Evolutionary conservation across 1,284 basidiomycete genomes (phyloP).

Genomic region (Sporisorium exsertum): DNA sequence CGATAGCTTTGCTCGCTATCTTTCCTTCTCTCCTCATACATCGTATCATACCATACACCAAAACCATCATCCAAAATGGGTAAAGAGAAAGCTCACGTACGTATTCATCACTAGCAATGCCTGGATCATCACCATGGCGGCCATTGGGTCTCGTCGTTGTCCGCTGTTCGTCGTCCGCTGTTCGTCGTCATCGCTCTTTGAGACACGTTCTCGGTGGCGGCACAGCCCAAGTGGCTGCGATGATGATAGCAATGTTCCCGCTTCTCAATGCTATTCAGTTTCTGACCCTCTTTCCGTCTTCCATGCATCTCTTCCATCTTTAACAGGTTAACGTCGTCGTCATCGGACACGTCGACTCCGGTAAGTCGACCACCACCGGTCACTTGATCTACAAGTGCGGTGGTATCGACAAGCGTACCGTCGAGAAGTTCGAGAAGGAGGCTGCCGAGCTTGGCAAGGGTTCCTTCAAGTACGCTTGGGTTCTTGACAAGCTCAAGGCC

Average conservation of each 20-base stretch:
- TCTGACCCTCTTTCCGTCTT: conserved; percentile 14
- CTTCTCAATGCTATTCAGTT: too few relatives aligned
- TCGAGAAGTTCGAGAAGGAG: conserved; percentile 99
- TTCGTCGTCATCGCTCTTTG: conserved; percentile 7
- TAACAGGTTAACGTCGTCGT: conserved; percentile 69
- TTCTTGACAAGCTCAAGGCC: conserved; percentile 99
- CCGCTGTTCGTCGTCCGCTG: conserved; percentile 1
- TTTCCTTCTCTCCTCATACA: conserved; percentile 48
- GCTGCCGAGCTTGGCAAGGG: conserved; percentile 99
- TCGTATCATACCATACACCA: conserved; percentile 46
- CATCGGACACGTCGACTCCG: conserved; percentile 70
- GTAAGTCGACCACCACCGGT: conserved; percentile 99
- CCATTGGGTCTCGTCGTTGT: not conserved
- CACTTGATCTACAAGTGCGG: conserved; percentile 99
- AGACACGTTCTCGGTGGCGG: not conserved
- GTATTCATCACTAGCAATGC: conserved; percentile 18
- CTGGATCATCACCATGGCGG: not conserved
- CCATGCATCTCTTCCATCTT: not conserved
- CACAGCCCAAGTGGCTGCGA: not conserved
- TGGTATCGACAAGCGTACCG: conserved; percentile 99
- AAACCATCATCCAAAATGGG: conserved; percentile 60
- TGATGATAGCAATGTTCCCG: too few relatives aligned
- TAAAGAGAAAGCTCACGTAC: conserved; percentile 62
- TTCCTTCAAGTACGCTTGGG: conserved; percentile 97
- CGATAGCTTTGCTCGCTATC: conserved; percentile 23